Base-by-base conservation (phyloP, 805 yeast genomes). In the Candida dendrica region DNA sequence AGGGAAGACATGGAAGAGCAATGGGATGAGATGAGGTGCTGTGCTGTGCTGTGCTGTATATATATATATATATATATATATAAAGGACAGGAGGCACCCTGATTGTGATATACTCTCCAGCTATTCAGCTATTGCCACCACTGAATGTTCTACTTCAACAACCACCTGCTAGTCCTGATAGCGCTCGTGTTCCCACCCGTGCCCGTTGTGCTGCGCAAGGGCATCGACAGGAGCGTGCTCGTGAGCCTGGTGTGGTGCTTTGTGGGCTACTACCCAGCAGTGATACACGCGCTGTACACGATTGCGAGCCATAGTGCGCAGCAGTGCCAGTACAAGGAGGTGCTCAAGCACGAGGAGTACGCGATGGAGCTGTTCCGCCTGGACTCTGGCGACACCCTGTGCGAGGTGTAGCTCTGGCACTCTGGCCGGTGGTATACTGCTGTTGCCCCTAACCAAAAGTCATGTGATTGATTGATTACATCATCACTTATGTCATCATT, bases 121-220 rank as follows among this genome's bases (percentile, higher is more conserved):
- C 30, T 27, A 27, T 11, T 10, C 10, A 24, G 10, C 27, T 24
- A 24, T 7, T 24, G 27, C 27, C 7, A 24, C 10, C n/a, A 27
- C 8, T 27, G 13, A 13, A 32, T 32, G 34, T 16, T 32, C 11
- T 17, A 32, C 15, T 17, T 13, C 17, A 11, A 32, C 9, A 36
- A 36, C 22, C 30, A 22, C 14, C 24, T 26, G 3, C 33, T 36
- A 2, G 32, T 36, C 9, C 14, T 36, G 3, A 6, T 36, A 26
- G 32, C 38, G 9, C 38, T 36, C 16, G 3, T 36, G 6, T 36
- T 36, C 17, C 38, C 38, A 15, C 38, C 38, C 15, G 4, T 27
- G 2, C 32, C 38, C 5, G 38, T 36, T 15, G 4, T 34, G 7
- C 6, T 18, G 10, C 22, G 15, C 4, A 17, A 19, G 11, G 36